Evolutionary conservation across 345 rosid genomes (phyloP), one percentile per base, ranked within the genome.

Genomic region (Eucalyptus rudis): DNA sequence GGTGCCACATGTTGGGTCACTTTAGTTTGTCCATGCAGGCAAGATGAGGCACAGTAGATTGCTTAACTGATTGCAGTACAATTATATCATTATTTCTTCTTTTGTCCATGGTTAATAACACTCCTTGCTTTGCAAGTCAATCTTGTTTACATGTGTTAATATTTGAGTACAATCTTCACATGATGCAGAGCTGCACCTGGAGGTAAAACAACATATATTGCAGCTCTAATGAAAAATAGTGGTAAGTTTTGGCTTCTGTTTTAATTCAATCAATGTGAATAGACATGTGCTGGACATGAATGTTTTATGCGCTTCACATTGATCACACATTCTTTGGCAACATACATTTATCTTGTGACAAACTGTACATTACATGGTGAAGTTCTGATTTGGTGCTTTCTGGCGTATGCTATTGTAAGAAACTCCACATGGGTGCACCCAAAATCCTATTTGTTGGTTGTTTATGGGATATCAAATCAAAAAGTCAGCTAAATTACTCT

Each of bases 171-270:
- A 50, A 76, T 89, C 89, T 90, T 87, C 89, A 33, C 88, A 17
- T 90, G 87, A 89, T 92, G 91, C 93, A 97, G 99, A 90, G 99
- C 99, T 87, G 98, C 99, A 56, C 99, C 99, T 86, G 99, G 99
- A 68, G 93, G 93, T 52, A 93, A 93, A 90, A 93, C 94, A 84
- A 92, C 94, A 13, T 93, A 93, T 56, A 86, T 93, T 84, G 93
- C 94, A 17, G 93, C 93, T 29, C 91, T 93, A 14, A 93, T 93
- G 94, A 93, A 93, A 90, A 93, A 93, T 89, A 93, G 87, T 36
- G 99, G 99, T 96, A 94, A 86, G 96, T 71, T 54, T 50, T 59
- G 36, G 54, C 54, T 81, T 88, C 86, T 50, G 44, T 64, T 29
- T 59, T 8, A 12, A 47, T 19, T 19, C 45, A 10, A 71, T 71